Conservation (phyloP, 495 filamentous ascomycete species). For the Hypoxylon fuscum region DNA sequence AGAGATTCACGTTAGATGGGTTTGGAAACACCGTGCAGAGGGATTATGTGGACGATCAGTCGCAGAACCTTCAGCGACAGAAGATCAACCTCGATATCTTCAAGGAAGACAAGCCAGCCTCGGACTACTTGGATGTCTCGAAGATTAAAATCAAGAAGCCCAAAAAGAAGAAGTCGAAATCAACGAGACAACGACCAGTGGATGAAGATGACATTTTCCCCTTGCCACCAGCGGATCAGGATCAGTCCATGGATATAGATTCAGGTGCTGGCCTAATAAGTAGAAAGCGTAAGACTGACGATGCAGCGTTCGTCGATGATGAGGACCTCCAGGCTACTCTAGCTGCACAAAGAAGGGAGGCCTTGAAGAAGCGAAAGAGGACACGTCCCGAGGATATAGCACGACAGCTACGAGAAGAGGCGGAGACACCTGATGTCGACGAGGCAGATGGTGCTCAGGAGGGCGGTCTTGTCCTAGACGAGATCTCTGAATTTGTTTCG, state of each 20-base stretch:
- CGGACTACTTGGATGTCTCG: conserved; percentile 87
- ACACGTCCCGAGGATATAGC: conserved; percentile 85
- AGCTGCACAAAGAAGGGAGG: conserved; percentile 78
- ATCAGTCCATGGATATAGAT: conserved; percentile 81
- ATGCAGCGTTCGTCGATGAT: conserved; percentile 83
- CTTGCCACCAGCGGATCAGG: conserved; percentile 52
- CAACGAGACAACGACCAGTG: conserved; percentile 70
- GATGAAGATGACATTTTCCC: conserved; percentile 83
- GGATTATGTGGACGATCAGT: conserved; percentile 64
- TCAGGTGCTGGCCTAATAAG: conserved; percentile 52
- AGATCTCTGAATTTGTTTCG: conserved; percentile 93
- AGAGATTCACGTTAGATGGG: conserved; percentile 85
- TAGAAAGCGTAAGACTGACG: conserved; percentile 71
- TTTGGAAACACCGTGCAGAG: conserved; percentile 72
- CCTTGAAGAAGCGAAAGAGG: conserved; percentile 90
- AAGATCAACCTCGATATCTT: conserved; percentile 74
- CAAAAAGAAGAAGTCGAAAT: conserved; percentile 89
- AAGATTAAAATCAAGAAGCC: conserved; percentile 91
- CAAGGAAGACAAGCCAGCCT: conserved; percentile 62
- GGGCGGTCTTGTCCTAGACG: conserved; percentile 86
- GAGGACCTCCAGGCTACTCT: conserved; percentile 90
- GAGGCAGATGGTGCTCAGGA: conserved; percentile 64
- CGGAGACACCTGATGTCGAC: conserved; percentile 58
- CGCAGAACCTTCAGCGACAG: conserved; percentile 70
- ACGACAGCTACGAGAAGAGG: conserved; percentile 80